These are phyloP conservation scores for Aspergillus pseudoviridinutans DNA, from an alignment of 2,329 filamentous ascomycete genomes.

Conservation along the genomic window DNA sequence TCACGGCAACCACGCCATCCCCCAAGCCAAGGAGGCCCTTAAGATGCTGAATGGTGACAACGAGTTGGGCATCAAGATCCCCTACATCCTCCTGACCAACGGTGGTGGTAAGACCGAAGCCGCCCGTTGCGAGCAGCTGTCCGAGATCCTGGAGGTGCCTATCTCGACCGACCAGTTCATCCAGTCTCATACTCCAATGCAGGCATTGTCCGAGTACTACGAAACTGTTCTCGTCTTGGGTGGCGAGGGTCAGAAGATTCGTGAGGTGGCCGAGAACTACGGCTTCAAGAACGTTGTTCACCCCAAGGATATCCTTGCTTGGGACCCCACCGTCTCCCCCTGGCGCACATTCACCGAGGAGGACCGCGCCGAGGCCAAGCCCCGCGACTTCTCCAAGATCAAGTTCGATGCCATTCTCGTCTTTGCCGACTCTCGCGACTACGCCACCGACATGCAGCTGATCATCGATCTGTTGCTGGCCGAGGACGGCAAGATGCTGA, in stretches of 20 bases:
- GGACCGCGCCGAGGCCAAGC: constrained; percentile 63
- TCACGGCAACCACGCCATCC: constrained; percentile 67
- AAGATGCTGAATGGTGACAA: constrained; percentile 72
- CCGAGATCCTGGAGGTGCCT: constrained; percentile 61
- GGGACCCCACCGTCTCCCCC: constrained; percentile 64
- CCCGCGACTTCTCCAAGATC: constrained; percentile 66
- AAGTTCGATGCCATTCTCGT: constrained; percentile 73
- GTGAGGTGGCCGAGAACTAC: constrained; percentile 68
- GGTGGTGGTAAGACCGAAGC: constrained; percentile 68
- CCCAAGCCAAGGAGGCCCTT: constrained; percentile 61
- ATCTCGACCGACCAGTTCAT: constrained; percentile 72
- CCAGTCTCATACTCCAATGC: constrained; percentile 74
- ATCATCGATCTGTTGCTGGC: constrained; percentile 69
- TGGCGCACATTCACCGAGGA: constrained; percentile 65
- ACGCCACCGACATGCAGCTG: constrained; percentile 71
- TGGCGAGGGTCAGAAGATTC: constrained; percentile 70
- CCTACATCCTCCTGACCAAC: constrained; percentile 70
- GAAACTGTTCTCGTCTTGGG: constrained; percentile 71
- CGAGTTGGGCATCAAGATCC: constrained; percentile 75
- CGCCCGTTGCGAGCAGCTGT: constrained; percentile 62
- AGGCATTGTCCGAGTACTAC: constrained; percentile 71
- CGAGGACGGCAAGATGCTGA: constrained; percentile 63
- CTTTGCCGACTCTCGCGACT: constrained; percentile 70
- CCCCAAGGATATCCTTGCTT: constrained; percentile 69
- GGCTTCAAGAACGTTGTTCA: constrained; percentile 71